These are phyloP conservation scores for Aspergillus sp. DNA, from an alignment of 2,329 filamentous ascomycete genomes.

Conservation along the genomic window DNA sequence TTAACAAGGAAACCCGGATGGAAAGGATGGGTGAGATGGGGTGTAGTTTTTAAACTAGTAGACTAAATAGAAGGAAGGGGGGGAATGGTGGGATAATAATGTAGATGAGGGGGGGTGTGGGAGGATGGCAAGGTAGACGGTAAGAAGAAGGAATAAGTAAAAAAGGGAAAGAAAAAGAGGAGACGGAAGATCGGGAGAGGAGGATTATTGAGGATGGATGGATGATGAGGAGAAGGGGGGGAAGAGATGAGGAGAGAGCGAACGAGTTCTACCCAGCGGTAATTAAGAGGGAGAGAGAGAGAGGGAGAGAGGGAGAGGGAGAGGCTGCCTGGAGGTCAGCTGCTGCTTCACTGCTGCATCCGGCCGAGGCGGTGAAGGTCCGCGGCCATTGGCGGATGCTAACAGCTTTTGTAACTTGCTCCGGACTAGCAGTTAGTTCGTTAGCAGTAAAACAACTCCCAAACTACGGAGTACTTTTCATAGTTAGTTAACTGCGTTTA, in stretches of 20 bases:
- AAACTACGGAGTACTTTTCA: too few relatives aligned
- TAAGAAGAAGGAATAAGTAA: neutral
- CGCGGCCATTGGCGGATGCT: constrained; percentile 5
- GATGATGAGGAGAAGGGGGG: constrained; percentile 14
- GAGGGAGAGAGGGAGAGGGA: constrained; percentile 9
- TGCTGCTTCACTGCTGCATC: constrained; percentile 17
- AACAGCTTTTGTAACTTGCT: too few relatives aligned
- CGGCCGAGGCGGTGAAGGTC: constrained; percentile 31
- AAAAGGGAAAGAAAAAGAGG: constrained; percentile 6
- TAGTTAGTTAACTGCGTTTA: too few relatives aligned
- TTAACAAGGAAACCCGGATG: neutral
- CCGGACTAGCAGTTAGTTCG: too few relatives aligned
- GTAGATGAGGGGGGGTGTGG: constrained; percentile 10
- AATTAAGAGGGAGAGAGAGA: constrained; percentile 14
- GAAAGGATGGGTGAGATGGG: neutral
- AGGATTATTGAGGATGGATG: constrained; percentile 17
- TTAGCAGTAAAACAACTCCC: too few relatives aligned
- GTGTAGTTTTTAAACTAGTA: too few relatives aligned
- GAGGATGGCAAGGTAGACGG: neutral
- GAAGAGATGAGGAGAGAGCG: constrained; percentile 22
- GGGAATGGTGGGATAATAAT: neutral
- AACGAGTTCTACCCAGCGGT: neutral
- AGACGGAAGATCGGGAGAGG: neutral
- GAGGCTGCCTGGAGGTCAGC: constrained; percentile 19
- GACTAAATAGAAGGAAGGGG: neutral